Evolutionary conservation across 1,284 basidiomycete genomes (phyloP), one percentile per base, ranked within the genome.

Genomic region (Tausonia pullulans): DNA sequence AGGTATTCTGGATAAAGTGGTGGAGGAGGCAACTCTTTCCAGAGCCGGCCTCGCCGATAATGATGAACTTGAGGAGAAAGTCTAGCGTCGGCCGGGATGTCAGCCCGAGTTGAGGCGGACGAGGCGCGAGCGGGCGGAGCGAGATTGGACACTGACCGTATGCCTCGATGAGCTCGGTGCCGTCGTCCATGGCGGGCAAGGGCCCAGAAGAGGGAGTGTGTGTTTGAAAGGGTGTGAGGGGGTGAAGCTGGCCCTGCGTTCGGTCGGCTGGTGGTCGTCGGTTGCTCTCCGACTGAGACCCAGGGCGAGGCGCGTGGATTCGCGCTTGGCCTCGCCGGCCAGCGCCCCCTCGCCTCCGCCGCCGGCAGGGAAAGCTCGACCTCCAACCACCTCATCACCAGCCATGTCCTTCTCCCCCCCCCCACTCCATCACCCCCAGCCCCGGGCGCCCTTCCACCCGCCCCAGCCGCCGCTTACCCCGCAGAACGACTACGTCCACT

Each of bases 11-110:
- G 67, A 91, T 90, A 75, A 96, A 97, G 69, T 96, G 92, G 75
- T 97, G 92, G 60, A 98, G 80, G 51, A 98, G 78, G 76, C 94
- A 98, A 27, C 91, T 94, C 81, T 98, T 98, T 57, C 95, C 95
- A 3, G 91, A 90, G 67, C 92, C 94, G 11, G 94, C 89, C 71
- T 69, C 71, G 90, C 92, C 93, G 71, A 98, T 91, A 70, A 98
- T 84, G 73, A 98, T 96, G 78, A 91, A 92, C 79, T 97, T 98
- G 84, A 97, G 88, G 69, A 98, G 82, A 76, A 95, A 97, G 79
- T 97, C 94, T 95, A 43, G 43, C 40, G 5, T 10, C 9, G 40
- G n/a, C 74, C 0, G 61, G 9, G 41, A 44, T 59, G 39, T 8
- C 5, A 43, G 8, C 27, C 27, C 27, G 46, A 41, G 10, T 5